Percentiles rank a stretch among this genome's conserved stretches.
phyloP scores from a whole-genome alignment of 2,329 filamentous ascomycete genomes.

The Pseudopithomyces chartarum region DNA sequence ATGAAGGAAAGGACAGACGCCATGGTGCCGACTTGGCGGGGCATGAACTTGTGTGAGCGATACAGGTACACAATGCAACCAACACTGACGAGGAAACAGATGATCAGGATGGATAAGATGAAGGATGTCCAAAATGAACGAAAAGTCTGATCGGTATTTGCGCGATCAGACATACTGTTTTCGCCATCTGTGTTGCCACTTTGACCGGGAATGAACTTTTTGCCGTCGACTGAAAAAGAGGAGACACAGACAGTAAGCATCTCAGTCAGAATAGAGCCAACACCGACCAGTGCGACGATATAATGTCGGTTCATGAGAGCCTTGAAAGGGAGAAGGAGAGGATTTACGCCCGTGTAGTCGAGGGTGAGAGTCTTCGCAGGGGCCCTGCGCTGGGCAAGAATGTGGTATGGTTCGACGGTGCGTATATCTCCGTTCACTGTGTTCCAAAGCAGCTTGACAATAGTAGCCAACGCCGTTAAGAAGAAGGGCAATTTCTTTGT shows the following conservation, averaged over 20 bases:
- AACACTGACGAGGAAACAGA: slow-evolving; percentile 67
- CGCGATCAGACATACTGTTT: slow-evolving; percentile 20
- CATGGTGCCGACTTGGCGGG: slow-evolving; percentile 79
- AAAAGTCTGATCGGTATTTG: slow-evolving; percentile 50
- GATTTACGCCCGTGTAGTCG: slow-evolving; percentile 75
- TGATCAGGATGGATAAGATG: slow-evolving; percentile 64
- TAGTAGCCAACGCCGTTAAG: slow-evolving; percentile 67
- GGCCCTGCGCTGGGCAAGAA: slow-evolving; percentile 69
- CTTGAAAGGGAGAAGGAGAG: slow-evolving; percentile 66
- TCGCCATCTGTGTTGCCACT: slow-evolving; percentile 25
- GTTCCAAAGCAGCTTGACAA: slow-evolving; percentile 71
- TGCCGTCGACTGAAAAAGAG: slow-evolving; percentile 68
- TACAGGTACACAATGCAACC: slow-evolving; percentile 64
- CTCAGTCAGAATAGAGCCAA: slow-evolving; percentile 74
- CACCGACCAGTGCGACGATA: slow-evolving; percentile 70
- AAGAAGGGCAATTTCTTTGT: slow-evolving; percentile 69
- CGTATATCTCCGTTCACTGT: slow-evolving; percentile 71
- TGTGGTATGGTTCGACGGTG: slow-evolving; percentile 76
- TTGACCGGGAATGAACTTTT: slow-evolving; percentile 56
- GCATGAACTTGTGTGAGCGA: slow-evolving; percentile 72
- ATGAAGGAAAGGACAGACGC: slow-evolving; percentile 77
- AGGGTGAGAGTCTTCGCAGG: slow-evolving; percentile 69
- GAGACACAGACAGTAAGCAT: slow-evolving; percentile 72
- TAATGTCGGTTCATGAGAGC: slow-evolving; percentile 68
- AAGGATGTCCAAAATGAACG: slow-evolving; percentile 71